phyloP scores from a whole-genome alignment of 139 green algal genomes.

The Desmodesmus armatus region DNA sequence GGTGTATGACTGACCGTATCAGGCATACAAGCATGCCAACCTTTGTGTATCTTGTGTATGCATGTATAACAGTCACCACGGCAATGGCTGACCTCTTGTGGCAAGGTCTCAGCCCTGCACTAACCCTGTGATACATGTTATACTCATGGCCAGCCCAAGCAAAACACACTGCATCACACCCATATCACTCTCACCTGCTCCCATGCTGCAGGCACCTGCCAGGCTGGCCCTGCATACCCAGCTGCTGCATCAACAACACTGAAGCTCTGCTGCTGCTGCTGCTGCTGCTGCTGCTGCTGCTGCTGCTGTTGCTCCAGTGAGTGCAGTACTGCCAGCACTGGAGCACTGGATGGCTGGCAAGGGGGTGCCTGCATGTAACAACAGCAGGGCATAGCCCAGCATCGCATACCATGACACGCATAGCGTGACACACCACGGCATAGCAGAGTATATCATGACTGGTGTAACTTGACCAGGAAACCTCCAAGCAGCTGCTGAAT shows the following conservation, averaged over 20 bases:
- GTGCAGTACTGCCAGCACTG: constrained; percentile 16
- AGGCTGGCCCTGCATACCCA: background rate
- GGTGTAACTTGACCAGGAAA: background rate
- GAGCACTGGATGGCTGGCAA: background rate
- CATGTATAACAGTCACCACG: too few relatives aligned
- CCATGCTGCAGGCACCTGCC: constrained; percentile 11
- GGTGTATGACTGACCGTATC: background rate
- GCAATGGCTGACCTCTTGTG: background rate
- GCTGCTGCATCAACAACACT: constrained; percentile 20
- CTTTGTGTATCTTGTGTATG: too few relatives aligned
- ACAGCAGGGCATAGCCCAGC: background rate
- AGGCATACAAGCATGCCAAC: background rate
- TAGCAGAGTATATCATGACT: background rate
- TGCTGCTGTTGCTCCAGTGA: background rate
- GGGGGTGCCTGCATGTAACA: background rate
- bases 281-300: background rate
- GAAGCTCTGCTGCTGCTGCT: constrained; percentile 2
- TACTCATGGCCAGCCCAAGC: background rate
- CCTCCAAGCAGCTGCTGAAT: background rate
- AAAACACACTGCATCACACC: background rate
- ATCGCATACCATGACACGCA: background rate
- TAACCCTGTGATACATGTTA: background rate
- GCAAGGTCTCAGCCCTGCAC: background rate
- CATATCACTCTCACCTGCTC: background rate
- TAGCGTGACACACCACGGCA: background rate